Evolutionary conservation across 768 basidiomycete species (phyloP).

Genomic region (Kwoniella newhampshirensis): DNA sequence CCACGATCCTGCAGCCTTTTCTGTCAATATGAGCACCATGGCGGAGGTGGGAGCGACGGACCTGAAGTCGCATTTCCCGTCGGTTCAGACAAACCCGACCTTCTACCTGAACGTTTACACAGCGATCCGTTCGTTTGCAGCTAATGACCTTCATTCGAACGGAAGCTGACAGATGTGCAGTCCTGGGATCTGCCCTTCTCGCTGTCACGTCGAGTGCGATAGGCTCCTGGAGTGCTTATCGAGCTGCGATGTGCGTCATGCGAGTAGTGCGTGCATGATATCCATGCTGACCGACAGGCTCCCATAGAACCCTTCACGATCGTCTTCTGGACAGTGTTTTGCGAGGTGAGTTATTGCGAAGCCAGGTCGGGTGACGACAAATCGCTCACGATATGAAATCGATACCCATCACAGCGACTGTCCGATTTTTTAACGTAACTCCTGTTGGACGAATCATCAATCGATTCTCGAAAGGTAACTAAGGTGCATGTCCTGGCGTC

Average conservation of each 20-base stretch:
- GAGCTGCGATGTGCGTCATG: slow-evolving; percentile 35
- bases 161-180: slow-evolving; percentile 6
- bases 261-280: no score
- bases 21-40: slow-evolving; percentile 1
- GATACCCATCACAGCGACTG: slow-evolving; percentile 23
- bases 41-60: neutral
- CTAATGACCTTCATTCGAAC: neutral
- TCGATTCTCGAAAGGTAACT: slow-evolving; percentile 65
- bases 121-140: slow-evolving; percentile 25
- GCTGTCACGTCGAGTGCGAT: slow-evolving; percentile 24
- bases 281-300: slow-evolving; percentile 4
- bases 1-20: slow-evolving; percentile 2
- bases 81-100: slow-evolving; percentile 34
- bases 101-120: slow-evolving; percentile 45
- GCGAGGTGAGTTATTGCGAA: slow-evolving; percentile 30
- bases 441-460: slow-evolving; percentile 75
- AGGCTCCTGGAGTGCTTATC: slow-evolving; percentile 39
- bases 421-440: slow-evolving; percentile 48
- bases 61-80: slow-evolving; percentile 21
- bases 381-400: neutral
- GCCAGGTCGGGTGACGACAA: neutral
- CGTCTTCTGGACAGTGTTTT: slow-evolving; percentile 40
- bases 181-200: slow-evolving; percentile 34
- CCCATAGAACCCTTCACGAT: slow-evolving; percentile 38
- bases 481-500: neutral